phyloP scores from a whole-genome alignment of 2,329 filamentous ascomycete species.

The Coleophoma eucalyptorum region DNA sequence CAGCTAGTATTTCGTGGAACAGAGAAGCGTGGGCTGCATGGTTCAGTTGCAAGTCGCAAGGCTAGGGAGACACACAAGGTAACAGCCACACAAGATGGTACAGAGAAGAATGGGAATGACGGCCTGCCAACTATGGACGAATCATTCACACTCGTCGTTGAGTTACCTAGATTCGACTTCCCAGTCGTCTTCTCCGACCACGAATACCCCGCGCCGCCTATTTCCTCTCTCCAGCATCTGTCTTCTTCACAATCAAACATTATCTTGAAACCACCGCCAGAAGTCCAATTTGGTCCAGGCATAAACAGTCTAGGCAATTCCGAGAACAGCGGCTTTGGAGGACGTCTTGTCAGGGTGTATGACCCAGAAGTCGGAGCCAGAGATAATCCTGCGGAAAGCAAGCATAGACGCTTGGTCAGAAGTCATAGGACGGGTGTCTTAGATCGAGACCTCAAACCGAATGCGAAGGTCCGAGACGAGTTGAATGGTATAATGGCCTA shows the following conservation, averaged over 20 bases:
- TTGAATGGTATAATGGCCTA: constrained; percentile 89
- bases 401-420: constrained; percentile 86
- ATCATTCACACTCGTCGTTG: constrained; percentile 81
- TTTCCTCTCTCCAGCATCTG: constrained; percentile 69
- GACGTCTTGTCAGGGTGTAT: constrained; percentile 78
- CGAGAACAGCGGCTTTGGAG: constrained; percentile 40
- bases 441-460: constrained; percentile 93
- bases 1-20: constrained; percentile 88
- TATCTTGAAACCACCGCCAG: constrained; percentile 74
- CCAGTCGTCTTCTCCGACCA: constrained; percentile 93
- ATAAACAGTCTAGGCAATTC: constrained; percentile 66
- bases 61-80: constrained; percentile 24
- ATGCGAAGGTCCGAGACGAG: constrained; percentile 92
- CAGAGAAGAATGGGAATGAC: constrained; percentile 33
- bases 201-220: constrained; percentile 81
- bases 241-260: constrained; percentile 63
- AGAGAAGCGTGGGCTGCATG: constrained; percentile 69
- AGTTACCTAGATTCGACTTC: constrained; percentile 92
- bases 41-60: constrained; percentile 55
- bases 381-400: constrained; percentile 93
- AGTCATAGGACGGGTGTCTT: constrained; percentile 88
- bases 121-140: constrained; percentile 31
- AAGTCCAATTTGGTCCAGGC: constrained; percentile 86
- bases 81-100: constrained; percentile 30
- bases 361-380: constrained; percentile 87